Evolutionary conservation across 1,284 basidiomycete species (phyloP).

Genomic region (Pisolithus thermaeus): DNA sequence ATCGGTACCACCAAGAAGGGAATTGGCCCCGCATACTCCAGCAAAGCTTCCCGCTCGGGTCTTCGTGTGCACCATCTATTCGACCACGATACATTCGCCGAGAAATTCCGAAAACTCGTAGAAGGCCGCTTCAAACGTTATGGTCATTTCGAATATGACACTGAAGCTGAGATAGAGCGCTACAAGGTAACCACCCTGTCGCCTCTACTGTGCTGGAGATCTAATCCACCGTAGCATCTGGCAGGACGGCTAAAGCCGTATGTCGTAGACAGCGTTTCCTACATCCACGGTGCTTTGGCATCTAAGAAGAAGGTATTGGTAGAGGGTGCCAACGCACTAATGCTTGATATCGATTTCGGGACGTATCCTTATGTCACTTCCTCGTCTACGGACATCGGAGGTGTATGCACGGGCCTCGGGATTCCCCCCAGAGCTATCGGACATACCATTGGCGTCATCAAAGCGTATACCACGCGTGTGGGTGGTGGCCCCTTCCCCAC

Average conservation of each 20-base stretch:
- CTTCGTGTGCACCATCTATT: constrained; percentile 96
- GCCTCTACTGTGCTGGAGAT: background rate
- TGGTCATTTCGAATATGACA: constrained; percentile 97
- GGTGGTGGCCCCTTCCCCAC: constrained; percentile 97
- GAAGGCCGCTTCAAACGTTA: constrained; percentile 98
- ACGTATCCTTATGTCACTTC: constrained; percentile 98
- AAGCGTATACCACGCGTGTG: constrained; percentile 97
- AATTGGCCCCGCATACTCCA: constrained; percentile 97
- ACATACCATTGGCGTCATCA: constrained; percentile 86
- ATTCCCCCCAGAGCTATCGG: constrained; percentile 88
- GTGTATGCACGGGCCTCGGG: constrained; percentile 93
- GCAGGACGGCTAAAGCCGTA: constrained; percentile 85
- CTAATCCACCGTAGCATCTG: constrained; percentile 48
- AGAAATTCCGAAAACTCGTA: constrained; percentile 93
- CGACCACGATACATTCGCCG: constrained; percentile 80
- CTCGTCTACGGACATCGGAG: constrained; percentile 89
- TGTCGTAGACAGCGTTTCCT: constrained; percentile 84
- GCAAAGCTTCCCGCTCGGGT: constrained; percentile 94
- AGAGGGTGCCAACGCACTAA: constrained; percentile 96
- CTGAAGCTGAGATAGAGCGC: constrained; percentile 90
- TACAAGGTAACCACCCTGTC: constrained; percentile 61
- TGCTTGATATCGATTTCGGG: constrained; percentile 97
- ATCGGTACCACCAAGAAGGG: constrained; percentile 98
- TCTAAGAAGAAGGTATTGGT: constrained; percentile 82
- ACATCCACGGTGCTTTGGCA: constrained; percentile 77